A percentile compares a stretch with the other conserved stretches of the same genome.
Evolutionary conservation across 768 basidiomycete species (phyloP).

Genomic region (Lactifluus pinguis): DNA sequence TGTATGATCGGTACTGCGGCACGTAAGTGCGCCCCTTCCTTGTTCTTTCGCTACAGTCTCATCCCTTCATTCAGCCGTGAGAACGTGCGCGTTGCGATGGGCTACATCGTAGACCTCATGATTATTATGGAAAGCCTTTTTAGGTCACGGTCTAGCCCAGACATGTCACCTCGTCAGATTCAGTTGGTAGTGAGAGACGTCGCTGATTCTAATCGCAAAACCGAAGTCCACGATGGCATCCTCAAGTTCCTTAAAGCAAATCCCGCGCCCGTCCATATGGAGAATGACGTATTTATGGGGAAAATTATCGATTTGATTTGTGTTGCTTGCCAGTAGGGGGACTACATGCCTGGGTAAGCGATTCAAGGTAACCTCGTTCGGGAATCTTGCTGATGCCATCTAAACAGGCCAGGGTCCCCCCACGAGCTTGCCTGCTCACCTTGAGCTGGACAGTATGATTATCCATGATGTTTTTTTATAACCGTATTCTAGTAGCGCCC

Average conservation of each 20-base stretch:
- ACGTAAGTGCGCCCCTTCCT: not conserved
- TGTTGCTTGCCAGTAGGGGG: not conserved
- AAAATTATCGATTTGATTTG: not conserved
- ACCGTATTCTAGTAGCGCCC: no score
- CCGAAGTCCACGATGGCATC: not conserved
- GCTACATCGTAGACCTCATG: constrained; percentile 7
- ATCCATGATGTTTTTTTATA: not conserved
- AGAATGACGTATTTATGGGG: not conserved
- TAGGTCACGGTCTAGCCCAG: no score
- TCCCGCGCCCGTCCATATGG: not conserved
- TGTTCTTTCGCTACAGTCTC: not conserved
- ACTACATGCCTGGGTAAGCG: not conserved
- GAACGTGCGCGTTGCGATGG: not conserved
- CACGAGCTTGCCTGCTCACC: not conserved
- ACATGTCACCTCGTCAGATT: not conserved
- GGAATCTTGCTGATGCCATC: not conserved
- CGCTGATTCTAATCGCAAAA: not conserved
- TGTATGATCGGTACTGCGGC: not conserved
- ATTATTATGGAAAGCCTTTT: not conserved
- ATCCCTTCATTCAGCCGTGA: not conserved
- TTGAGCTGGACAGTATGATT: not conserved
- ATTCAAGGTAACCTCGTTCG: not conserved
- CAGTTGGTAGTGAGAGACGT: not conserved
- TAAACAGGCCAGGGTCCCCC: not conserved
- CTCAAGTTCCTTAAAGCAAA: not conserved